Percentiles rank a stretch among this genome's conserved stretches.
Evolutionary conservation across 345 rosid species (phyloP).

Genomic region (Dovyalis caffra): DNA sequence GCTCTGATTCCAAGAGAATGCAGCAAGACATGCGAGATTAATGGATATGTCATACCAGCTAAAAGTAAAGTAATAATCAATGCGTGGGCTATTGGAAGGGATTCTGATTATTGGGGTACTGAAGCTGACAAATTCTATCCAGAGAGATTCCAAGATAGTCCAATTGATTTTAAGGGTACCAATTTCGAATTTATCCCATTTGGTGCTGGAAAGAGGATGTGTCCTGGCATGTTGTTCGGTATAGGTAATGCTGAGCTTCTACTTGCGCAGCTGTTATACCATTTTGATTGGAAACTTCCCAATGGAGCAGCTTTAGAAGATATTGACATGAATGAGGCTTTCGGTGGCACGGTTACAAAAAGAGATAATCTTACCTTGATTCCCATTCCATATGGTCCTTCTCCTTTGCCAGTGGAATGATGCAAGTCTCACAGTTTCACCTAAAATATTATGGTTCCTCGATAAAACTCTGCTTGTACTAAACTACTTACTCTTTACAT

Average conservation of each 20-base stretch:
- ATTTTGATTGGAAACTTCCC: background rate
- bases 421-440: too few relatives aligned
- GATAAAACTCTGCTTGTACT: too few relatives aligned
- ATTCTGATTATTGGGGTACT: background rate
- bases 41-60: background rate
- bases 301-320: background rate
- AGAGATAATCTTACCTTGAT: background rate
- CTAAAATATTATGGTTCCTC: too few relatives aligned
- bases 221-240: background rate
- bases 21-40: background rate
- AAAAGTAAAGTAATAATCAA: constrained; percentile 3
- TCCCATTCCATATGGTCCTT: background rate
- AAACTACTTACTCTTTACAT: too few relatives aligned
- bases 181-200: constrained; percentile 5
- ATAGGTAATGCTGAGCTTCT: background rate
- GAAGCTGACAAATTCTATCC: constrained; percentile 13
- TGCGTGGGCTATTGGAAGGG: constrained; percentile 13
- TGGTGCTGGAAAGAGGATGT: constrained; percentile 1
- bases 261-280: background rate
- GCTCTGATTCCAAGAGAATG: constrained; percentile 18
- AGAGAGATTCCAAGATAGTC: constrained; percentile 8
- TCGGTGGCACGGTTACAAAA: background rate
- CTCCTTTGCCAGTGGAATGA: too few relatives aligned
- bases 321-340: constrained; percentile 7
- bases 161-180: background rate